Base-by-base conservation (phyloP, 2,329 filamentous ascomycete species). In the Exophiala oligosperma region DNA sequence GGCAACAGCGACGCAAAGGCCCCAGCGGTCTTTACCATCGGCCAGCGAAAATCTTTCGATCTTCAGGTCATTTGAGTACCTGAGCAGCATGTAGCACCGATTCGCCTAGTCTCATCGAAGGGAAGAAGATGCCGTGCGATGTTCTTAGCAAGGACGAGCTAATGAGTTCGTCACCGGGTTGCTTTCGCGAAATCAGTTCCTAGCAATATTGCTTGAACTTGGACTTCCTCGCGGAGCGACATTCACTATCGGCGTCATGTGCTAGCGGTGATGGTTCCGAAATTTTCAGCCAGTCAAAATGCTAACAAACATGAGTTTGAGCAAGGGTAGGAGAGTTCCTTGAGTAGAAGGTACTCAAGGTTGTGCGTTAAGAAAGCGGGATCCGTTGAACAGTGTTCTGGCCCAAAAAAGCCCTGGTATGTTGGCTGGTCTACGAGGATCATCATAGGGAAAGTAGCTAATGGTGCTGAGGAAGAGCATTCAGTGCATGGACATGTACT, bases 121-220 rank as follows among this genome's bases (percentile, higher is more conserved):
- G 50, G 55, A 53, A 57, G 49, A 57, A 57, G 49, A 57, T 53
- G 32, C n/a, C n/a, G n/a, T n/a, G n/a, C n/a, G n/a, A n/a, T n/a
- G n/a, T n/a, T n/a, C n/a, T n/a, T n/a, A n/a, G n/a, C n/a, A n/a
- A n/a, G n/a, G n/a, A 32, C 41, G 32, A 57, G 49, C 49, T 57
- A 43, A 56, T 56, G 24, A 56, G 46, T 50, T 56, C 24, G 44
- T 56, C 32, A 40, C 46, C 17, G n/a, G 37, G 46, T 49, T 56
- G 32, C 35, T 56, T 56, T 56, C 53, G 28, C 37, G 54, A 51
- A 1, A 56, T 32, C 35, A 24, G 41, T 56, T 17, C 26, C 9
- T 40, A 56, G 54, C 23, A n/a, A 51, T 56, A 56, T 51, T 51
- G 23, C 32, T 56, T 56, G 17, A 56, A 44, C 53, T 43, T 56